Conservation (phyloP, 495 filamentous ascomycete genomes). For the Penicillium riverlandense region DNA sequence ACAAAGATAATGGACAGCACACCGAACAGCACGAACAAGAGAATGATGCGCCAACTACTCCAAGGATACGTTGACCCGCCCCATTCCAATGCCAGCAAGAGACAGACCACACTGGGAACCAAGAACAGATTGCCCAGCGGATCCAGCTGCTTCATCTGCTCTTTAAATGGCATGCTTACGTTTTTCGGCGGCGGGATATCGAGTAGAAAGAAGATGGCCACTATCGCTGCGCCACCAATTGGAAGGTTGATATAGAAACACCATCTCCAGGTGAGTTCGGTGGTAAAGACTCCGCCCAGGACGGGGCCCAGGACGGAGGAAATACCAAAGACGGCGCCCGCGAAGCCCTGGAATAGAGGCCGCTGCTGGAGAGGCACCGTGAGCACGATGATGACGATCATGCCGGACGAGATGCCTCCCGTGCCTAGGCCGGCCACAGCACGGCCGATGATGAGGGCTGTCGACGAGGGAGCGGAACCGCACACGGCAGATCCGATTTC, state of each 20-base stretch:
- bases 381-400: constrained; percentile 48
- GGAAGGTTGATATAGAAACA: constrained; percentile 63
- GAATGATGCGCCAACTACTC: constrained; percentile 45
- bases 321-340: constrained; percentile 45
- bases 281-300: constrained; percentile 29
- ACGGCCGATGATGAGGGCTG: constrained; percentile 61
- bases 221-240: constrained; percentile 43
- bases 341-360: constrained; percentile 43
- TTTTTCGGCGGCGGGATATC: constrained; percentile 9
- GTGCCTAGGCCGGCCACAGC: constrained; percentile 44
- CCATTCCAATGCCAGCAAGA: constrained; percentile 55
- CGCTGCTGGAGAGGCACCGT: constrained; percentile 49
- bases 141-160: constrained; percentile 42
- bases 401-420: constrained; percentile 44
- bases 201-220: constrained; percentile 43
- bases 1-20: constrained; percentile 38
- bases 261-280: constrained; percentile 57
- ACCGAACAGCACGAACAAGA: constrained; percentile 41
- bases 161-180: constrained; percentile 10
- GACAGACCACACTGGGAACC: constrained; percentile 41
- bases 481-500: constrained; percentile 64
- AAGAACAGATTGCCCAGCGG: constrained; percentile 42
- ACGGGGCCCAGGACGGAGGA: constrained; percentile 45
- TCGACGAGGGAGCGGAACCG: constrained; percentile 61
- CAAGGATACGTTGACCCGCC: constrained; percentile 52